Evolutionary conservation across 1,284 basidiomycete species (phyloP).

Genomic region (Macrocystidia cucumis): DNA sequence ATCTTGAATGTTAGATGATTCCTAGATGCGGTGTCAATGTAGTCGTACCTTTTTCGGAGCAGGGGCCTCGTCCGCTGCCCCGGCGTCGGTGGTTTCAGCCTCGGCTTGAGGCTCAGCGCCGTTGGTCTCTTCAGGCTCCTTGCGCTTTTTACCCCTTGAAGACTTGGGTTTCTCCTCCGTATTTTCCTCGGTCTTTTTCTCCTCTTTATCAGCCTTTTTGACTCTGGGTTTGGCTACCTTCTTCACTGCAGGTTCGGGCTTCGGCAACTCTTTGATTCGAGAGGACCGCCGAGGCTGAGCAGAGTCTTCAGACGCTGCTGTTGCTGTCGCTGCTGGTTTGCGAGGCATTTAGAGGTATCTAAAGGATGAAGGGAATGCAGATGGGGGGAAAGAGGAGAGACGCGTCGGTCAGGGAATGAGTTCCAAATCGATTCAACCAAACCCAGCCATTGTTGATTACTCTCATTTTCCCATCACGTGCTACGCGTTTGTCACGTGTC

Average conservation of each 20-base stretch:
- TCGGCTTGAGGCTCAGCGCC: constrained; percentile 20
- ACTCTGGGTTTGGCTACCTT: constrained; percentile 56
- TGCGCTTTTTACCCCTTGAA: constrained; percentile 50
- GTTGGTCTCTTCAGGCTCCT: constrained; percentile 32
- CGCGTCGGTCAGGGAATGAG: background rate
- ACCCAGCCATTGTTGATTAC: background rate
- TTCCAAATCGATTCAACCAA: no score
- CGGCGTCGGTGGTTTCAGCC: constrained; percentile 17
- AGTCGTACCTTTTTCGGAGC: constrained; percentile 44
- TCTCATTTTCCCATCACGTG: background rate
- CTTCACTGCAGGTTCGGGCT: constrained; percentile 42
- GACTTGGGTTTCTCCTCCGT: constrained; percentile 48
- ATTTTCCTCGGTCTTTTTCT: constrained; percentile 30
- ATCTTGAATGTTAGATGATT: constrained; percentile 3
- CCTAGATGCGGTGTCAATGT: constrained; percentile 4
- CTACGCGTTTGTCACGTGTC: background rate
- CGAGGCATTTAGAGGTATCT: constrained; percentile 46
- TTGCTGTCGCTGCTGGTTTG: constrained; percentile 50
- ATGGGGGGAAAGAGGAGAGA: background rate
- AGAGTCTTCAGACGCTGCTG: constrained; percentile 24
- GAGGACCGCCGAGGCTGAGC: constrained; percentile 62
- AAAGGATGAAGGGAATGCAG: background rate
- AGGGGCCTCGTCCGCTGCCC: constrained; percentile 24
- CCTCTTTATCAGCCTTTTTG: constrained; percentile 43
- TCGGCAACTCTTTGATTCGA: constrained; percentile 66